These are phyloP conservation scores for Pinus taeda DNA, from an alignment of 75 land plant species.

Conservation along the genomic window DNA sequence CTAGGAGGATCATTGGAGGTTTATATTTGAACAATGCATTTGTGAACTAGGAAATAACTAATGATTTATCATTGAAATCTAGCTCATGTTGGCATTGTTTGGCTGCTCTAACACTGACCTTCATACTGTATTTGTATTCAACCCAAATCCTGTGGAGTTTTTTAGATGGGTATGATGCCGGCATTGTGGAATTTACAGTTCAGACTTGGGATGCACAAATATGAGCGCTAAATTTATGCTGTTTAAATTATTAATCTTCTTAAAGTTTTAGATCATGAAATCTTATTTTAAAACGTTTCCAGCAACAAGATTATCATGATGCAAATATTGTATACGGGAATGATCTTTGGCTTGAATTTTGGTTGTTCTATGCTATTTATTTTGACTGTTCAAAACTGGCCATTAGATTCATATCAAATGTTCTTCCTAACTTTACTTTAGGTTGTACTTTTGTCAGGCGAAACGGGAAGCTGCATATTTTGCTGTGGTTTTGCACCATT, in stretches of 20 bases:
- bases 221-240: neutral
- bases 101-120: neutral
- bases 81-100: neutral
- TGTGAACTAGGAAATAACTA: neutral
- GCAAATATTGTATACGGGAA: neutral
- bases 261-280: neutral
- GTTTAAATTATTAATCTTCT: neutral
- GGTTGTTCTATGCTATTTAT: neutral
- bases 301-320: neutral
- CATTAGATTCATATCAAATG: no score
- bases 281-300: neutral
- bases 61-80: neutral
- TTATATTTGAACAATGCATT: neutral
- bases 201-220: conserved; percentile 9
- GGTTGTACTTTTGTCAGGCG: conserved; percentile 22
- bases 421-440: neutral
- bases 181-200: neutral
- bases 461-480: conserved; percentile 82
- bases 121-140: no score
- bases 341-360: neutral
- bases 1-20: neutral
- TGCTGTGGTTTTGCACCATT: conserved; percentile 64
- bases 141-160: neutral
- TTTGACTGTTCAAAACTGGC: neutral
- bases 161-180: neutral